phyloP scores from a whole-genome alignment of 1,284 basidiomycete genomes.

The Ceratobasidium sp. region DNA sequence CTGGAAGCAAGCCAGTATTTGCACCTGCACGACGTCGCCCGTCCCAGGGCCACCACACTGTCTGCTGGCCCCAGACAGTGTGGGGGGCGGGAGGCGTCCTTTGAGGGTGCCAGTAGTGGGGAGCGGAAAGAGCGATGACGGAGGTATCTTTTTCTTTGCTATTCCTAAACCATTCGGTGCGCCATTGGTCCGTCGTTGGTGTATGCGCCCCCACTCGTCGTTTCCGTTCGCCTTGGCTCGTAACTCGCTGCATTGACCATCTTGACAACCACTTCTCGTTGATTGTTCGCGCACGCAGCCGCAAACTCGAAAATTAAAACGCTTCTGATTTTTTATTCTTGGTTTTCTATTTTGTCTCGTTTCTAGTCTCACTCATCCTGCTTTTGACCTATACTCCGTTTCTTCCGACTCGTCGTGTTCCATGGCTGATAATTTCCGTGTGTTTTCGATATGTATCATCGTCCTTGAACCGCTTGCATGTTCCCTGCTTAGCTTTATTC shows the following conservation, averaged over 20 bases:
- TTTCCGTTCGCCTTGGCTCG: neutral
- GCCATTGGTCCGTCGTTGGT: neutral
- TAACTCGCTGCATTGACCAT: neutral
- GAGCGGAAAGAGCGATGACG: neutral
- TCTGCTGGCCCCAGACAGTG: conserved; percentile 5
- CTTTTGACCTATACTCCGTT: too few species aligned
- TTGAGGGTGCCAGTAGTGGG: neutral
- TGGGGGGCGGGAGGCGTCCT: neutral
- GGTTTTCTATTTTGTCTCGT: neutral
- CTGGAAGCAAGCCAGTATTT: neutral
- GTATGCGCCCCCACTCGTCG: neutral
- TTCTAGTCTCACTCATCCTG: conserved; percentile 43
- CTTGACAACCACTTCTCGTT: too few species aligned
- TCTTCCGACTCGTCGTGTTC: too few species aligned
- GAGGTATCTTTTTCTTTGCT: neutral
- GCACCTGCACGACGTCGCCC: neutral
- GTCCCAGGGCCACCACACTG: neutral
- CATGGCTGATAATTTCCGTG: too few species aligned
- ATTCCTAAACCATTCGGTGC: neutral
- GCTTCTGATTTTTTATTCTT: neutral
- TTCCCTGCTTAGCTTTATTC: too few species aligned
- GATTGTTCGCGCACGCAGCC: too few species aligned
- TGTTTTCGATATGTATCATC: too few species aligned
- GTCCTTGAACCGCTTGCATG: too few species aligned
- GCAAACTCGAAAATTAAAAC: neutral